Base-by-base conservation (phyloP, 352 stramenopile species). In the Globisporangium radiosum region DNA sequence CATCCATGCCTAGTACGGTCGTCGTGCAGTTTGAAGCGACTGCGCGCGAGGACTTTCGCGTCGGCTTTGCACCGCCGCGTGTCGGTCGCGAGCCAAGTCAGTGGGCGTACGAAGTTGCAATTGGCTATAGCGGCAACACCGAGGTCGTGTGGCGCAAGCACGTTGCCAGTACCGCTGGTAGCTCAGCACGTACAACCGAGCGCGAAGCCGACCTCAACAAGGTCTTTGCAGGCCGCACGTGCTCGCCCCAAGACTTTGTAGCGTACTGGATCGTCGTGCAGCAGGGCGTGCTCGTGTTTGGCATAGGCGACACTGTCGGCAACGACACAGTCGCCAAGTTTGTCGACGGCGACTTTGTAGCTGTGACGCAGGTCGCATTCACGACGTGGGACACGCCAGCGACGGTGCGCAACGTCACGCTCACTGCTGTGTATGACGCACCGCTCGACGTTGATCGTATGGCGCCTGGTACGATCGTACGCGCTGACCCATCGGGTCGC, bases 81-180 rank as follows among this genome's bases (percentile, higher is more conserved):
- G 39, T 57, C 10, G 56, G 44, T 37, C 63, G 55, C 25, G 58
- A 53, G 49, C 63, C 14, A 45, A 39, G 47, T 51, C 63, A 87
- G 38, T 90, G 79, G 79, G 60, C 59, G 38, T 90, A 87, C 62
- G 81, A 92, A 59, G 69, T 88, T 38, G 76, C 75, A 4, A 52
- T 90, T 44, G 81, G 81, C 47, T 81, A 70, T 38, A 92, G 71
- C 54, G 81, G 81, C 63, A 92, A 92, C 47, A 92, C 81, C 8
- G 81, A 92, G 62, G 54, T 92, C 19, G 68, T 87, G 25, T 86
- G 75, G 69, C 73, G 79, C 44, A 90, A 90, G 73, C 64, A 66
- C 53, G 60, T 69, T 3, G 56, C 59, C 4, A 45, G 40, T 13
- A 15, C 17, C 38, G 7, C 14, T 10, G 15, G 14, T 4, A 25